Percentiles rank a stretch among this genome's conserved stretches.
Evolutionary conservation across 768 basidiomycete species (phyloP).

Genomic region (Hirschioporus abietinus): DNA sequence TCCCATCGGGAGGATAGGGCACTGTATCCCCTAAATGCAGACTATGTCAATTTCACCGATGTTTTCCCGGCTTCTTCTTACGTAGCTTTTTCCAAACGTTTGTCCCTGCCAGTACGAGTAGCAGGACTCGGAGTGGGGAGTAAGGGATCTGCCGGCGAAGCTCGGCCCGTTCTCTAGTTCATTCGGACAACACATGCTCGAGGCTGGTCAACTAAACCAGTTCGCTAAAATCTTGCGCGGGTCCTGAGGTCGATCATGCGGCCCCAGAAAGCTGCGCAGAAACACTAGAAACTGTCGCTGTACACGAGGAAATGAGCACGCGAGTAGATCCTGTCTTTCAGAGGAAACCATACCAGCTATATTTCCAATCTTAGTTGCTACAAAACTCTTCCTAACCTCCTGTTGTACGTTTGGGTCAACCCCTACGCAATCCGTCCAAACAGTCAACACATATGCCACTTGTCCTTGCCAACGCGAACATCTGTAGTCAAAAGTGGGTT

Average conservation of each 20-base stretch:
- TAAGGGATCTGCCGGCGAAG: too few species aligned
- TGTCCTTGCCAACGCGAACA: not conserved
- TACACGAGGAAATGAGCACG: not conserved
- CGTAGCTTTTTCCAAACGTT: too few species aligned
- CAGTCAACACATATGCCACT: not conserved
- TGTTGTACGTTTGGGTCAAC: not conserved
- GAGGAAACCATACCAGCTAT: not conserved
- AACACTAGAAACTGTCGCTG: not conserved
- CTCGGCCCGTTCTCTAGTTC: too few species aligned
- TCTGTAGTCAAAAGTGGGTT: not conserved
- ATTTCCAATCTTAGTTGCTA: not conserved
- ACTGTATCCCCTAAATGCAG: too few species aligned
- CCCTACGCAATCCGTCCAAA: not conserved
- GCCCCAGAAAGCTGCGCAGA: not conserved
- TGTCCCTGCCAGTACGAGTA: too few species aligned
- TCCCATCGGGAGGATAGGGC: too few species aligned
- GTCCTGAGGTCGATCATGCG: not conserved
- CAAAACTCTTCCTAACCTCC: not conserved
- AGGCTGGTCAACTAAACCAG: not conserved
- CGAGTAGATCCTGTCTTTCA: not conserved
- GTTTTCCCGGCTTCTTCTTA: too few species aligned
- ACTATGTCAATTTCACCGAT: too few species aligned
- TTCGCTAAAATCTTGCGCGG: not conserved
- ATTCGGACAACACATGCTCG: not conserved
- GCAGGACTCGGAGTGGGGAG: too few species aligned